Percentiles rank a stretch among this genome's conserved stretches.
phyloP scores from a whole-genome alignment of 2,329 filamentous ascomycete genomes.

The Colletotrichum viniferum region DNA sequence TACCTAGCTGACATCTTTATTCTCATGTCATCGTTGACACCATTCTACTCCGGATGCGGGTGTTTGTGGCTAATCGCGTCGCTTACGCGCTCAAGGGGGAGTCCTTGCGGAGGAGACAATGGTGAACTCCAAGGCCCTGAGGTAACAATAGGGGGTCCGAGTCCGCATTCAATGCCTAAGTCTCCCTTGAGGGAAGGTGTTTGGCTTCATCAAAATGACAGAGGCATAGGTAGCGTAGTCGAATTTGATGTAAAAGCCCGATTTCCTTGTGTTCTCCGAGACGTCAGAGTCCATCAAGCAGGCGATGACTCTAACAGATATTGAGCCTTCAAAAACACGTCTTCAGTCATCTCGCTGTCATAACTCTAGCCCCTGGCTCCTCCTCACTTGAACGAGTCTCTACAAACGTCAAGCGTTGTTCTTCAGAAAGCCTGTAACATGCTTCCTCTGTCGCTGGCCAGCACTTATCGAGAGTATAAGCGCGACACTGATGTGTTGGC shows the following conservation, averaged over 20 bases:
- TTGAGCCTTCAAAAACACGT: background rate
- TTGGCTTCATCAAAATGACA: background rate
- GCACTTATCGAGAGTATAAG: background rate
- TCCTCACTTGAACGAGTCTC: background rate
- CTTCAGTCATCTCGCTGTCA: background rate
- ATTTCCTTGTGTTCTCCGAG: background rate
- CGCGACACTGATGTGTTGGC: background rate
- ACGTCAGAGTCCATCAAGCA: background rate
- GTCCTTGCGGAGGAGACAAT: background rate
- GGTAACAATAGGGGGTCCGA: background rate
- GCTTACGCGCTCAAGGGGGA: background rate
- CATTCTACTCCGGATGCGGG: background rate
- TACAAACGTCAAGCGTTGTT: background rate
- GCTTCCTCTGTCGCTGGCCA: background rate
- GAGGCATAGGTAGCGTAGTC: background rate
- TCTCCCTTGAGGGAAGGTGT: background rate
- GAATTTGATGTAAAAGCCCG: background rate
- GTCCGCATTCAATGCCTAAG: background rate
- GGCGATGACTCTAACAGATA: background rate
- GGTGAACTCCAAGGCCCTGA: background rate
- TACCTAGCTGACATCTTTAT: background rate
- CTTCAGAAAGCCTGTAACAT: background rate
- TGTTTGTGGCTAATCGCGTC: background rate
- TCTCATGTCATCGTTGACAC: background rate
- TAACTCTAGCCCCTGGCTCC: too few species aligned